A percentile compares a stretch with the other conserved stretches of the same genome.
Conservation (phyloP, 2,329 filamentous ascomycete genomes). For the Aureobasidium sp. region DNA sequence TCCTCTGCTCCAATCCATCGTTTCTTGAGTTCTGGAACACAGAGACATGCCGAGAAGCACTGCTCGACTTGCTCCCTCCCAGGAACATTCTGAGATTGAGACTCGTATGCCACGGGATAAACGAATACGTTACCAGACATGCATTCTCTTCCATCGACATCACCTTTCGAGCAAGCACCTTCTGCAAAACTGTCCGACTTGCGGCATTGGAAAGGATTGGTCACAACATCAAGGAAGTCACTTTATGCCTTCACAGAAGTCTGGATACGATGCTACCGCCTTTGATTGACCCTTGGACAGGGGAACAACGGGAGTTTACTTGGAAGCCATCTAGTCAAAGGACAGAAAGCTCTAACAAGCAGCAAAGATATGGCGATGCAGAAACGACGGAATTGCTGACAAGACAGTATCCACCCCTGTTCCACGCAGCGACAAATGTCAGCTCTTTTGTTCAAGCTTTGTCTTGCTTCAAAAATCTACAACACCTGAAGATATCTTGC, state of each 20-base stretch:
- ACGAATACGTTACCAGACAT: conserved; percentile 59
- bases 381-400: conserved; percentile 76
- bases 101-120: conserved; percentile 62
- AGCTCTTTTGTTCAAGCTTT: conserved; percentile 74
- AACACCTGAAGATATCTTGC: conserved; percentile 69
- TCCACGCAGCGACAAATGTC: conserved; percentile 84
- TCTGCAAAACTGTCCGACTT: conserved; percentile 66
- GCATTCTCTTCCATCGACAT: conserved; percentile 64
- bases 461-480: conserved; percentile 59
- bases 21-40: conserved; percentile 46
- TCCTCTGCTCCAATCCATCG: conserved; percentile 42
- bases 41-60: conserved; percentile 39
- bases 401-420: conserved; percentile 79
- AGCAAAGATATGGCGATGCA: conserved; percentile 71
- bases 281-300: conserved; percentile 70
- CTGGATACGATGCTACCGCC: conserved; percentile 76
- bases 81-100: conserved; percentile 47
- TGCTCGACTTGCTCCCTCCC: conserved; percentile 37
- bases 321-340: conserved; percentile 66
- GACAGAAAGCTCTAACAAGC: conserved; percentile 48
- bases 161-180: conserved; percentile 66
- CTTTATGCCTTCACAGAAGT: conserved; percentile 69
- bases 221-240: conserved; percentile 68
- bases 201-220: conserved; percentile 72
- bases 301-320: conserved; percentile 70